Base-by-base conservation (phyloP, 257 asterid genomes). In the Gentiana dahurica region DNA sequence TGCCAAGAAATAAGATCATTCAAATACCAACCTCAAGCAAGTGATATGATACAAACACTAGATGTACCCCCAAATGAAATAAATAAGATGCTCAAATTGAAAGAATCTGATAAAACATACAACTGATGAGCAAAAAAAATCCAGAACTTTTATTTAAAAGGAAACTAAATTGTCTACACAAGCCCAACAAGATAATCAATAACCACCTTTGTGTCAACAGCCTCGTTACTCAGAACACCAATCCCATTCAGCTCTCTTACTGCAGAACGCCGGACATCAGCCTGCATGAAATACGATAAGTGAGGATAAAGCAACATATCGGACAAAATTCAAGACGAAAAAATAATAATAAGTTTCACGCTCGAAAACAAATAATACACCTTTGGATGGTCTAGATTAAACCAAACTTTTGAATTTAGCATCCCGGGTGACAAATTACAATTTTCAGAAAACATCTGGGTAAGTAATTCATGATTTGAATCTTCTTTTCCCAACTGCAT, bases 331-430 rank as follows among this genome's bases (percentile, higher is more conserved):
- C 36, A 5, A 60, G 48, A 35, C 51, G 3, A 45, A 37, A n/a
- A 7, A 60, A 36, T 41, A 63, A 39, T 6, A 32, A 39, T 7
- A 34, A 54, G 34, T 67, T 57, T 51, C 36, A 63, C 57, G 54
- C 43, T 7, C 15, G 46, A 36, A 10, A 57, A 65, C 49, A 51
- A 71, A 64, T 49, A 51, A 57, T 79, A 87, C 24, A 24, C 98
- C 95, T 76, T 83, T 4, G 93, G 81, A 78, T 91, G 94, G 73
- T 91, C 87, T 69, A 91, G 62, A 12, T 87, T 80, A 68, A 87
- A 85, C 81, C 77, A 69, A 47, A 75, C 44, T 70, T 78, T 85
- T 51, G 89, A 79, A 76, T 80, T 74, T 15, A 80, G 80, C 43
- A 70, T 60, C 64, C 74, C 83, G 60, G 55, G 54, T 56, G 95